phyloP scores from a whole-genome alignment of 2,329 filamentous ascomycete genomes.

The Ceratocystis smalleyi region DNA sequence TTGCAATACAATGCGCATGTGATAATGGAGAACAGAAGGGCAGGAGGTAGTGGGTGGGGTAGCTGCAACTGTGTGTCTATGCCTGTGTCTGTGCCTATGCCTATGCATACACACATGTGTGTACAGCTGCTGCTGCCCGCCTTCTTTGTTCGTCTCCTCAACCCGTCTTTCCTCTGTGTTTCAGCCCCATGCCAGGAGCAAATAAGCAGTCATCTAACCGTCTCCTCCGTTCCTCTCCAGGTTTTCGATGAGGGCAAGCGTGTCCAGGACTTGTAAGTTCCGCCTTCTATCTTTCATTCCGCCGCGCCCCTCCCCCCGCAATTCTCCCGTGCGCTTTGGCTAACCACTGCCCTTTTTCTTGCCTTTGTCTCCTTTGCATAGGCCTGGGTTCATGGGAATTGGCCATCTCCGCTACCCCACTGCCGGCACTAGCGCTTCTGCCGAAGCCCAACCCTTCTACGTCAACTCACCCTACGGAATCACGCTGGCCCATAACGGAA shows the following conservation, averaged over 20 bases:
- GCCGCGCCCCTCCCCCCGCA: slow-evolving; percentile 27
- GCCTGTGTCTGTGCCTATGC: too few relatives aligned
- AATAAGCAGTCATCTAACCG: not conserved
- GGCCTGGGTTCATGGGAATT: slow-evolving; percentile 70
- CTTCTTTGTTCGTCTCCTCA: not conserved
- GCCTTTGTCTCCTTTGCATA: slow-evolving; percentile 23
- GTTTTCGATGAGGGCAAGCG: slow-evolving; percentile 71
- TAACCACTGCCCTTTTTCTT: not conserved
- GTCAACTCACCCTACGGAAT: slow-evolving; percentile 73
- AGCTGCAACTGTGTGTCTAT: too few relatives aligned
- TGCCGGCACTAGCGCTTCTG: slow-evolving; percentile 56
- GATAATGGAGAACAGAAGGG: not conserved
- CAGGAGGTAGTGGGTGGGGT: not conserved
- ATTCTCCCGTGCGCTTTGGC: not conserved
- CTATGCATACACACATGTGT: not conserved
- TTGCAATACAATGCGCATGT: not conserved
- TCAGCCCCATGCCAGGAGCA: not conserved
- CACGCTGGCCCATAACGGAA: slow-evolving; percentile 71
- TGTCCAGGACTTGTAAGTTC: slow-evolving; percentile 16
- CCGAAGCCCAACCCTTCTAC: slow-evolving; percentile 85
- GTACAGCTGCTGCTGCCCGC: not conserved
- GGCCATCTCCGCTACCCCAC: slow-evolving; percentile 82
- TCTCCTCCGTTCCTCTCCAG: slow-evolving; percentile 47
- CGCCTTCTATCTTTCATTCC: not conserved
- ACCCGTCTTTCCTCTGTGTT: not conserved